Evolutionary conservation across 768 basidiomycete genomes (phyloP), one percentile per base, ranked within the genome.

Genomic region (Jaapia argillacea): DNA sequence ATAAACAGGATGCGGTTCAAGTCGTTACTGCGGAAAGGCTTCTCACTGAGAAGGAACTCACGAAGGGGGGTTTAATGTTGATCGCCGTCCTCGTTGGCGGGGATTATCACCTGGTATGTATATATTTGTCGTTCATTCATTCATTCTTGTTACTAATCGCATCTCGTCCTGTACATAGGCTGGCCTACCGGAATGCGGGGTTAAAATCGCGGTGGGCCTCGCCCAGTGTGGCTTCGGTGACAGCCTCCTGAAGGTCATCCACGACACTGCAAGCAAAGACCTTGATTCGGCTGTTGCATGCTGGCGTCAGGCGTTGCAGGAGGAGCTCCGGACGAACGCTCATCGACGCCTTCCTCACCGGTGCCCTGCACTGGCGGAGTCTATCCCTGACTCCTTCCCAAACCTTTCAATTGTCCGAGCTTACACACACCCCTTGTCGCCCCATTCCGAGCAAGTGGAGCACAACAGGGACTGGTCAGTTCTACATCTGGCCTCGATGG

Each of bases 181-280:
- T 7, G 10, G 40, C 18, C 40, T 41, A 6, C 40, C 40, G 24
- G 40, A 25, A 13, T 12, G 5, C 24, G 40, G 23, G 13, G n/a
- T 24, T 6, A 10, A 10, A 10, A 10, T 23, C 6, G 40, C 40
- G 5, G 40, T 25, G 14, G 40, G 16, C 13, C 10, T 41, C 18
- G 40, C 40, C 5, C 40, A 24, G 18, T 41, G 26, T 23, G 40
- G 40, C 40, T 24, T 10, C 12, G 40, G 40, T 24, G 40, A 41
- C 18, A 18, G 12, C 7, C 24, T 41, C 18, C 40, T 41, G 40
- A 7, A 41, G 6, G 40, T 24, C 6, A 24, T 24, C 5, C 10
- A 5, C 10, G n/a, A 20, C 6, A 41, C n/a, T 18, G 22, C 7
- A 10, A 18, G 21, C 18, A n/a, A n/a, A n/a, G 40, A n/a, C 16